Evolutionary conservation across 2,329 filamentous ascomycete species (phyloP), one percentile per base, ranked within the genome.

Genomic region (Rhynchosporium secalis): DNA sequence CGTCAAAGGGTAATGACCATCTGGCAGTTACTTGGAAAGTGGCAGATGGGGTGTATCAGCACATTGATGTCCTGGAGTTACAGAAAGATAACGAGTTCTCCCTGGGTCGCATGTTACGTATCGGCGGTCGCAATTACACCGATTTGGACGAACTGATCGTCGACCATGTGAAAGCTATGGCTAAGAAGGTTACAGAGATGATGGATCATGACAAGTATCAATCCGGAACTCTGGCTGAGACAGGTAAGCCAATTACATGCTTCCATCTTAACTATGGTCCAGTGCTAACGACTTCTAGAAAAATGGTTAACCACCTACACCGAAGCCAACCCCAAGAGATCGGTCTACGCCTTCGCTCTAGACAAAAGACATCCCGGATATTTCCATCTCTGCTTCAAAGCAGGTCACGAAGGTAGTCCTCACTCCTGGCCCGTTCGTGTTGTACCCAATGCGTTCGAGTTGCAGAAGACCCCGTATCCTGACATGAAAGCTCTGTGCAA

Each of bases 11-110:
- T 49, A 90, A 92, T 62, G 95, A 99, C 75, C 95, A 99, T 78
- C 81, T 99, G 60, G 92, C 94, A 7, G 87, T 99, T 52, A 99
- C 95, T 0, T 99, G 95, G 95, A 99, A 99, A 80, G 93, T 99
- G 13, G 89, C 92, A 1, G 92, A 98, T 74, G 89, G 90, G 63
- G 87, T 98, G n/a, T 99, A 93, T 75, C 93, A 99, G 77, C 95
- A 99, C 76, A 91, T 99, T 67, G 95, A 99, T 76, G 94, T 99
- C 40, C 83, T 99, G 45, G 95, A 99, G 78, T 82, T 99, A 72
- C 91, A 96, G 76, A 99, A 99, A 78, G 92, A 96, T 66, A 98
- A 92, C 66, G 94, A 98, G 75, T 98, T 97, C 75, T 93, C 92
- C 0, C 89, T 98, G 3, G 95, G 95, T 66, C 89, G 88, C 70